phyloP scores from a whole-genome alignment of 176 grass and related monocot species.

The Oryza meyeriana region DNA sequence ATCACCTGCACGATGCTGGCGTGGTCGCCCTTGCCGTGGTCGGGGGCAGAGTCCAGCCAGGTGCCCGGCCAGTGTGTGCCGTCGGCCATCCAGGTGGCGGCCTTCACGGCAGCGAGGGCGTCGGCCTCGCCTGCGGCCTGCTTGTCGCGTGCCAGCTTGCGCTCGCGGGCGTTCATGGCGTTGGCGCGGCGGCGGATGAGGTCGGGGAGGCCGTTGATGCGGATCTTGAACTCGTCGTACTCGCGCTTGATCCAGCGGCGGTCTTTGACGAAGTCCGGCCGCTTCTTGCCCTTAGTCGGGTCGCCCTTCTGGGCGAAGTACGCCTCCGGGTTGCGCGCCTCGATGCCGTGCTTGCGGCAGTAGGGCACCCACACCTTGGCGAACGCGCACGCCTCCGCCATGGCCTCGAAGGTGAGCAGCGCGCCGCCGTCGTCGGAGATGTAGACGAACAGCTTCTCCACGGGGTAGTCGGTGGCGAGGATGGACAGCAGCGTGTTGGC shows the following conservation, averaged over 20 bases:
- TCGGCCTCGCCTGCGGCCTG: constrained; percentile 7
- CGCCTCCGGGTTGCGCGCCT: constrained; percentile 75
- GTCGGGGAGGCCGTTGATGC: constrained; percentile 69
- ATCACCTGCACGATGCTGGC: constrained; percentile 80
- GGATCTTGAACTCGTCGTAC: constrained; percentile 89
- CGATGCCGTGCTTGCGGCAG: constrained; percentile 82
- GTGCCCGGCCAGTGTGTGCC: constrained; percentile 76
- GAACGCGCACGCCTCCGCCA: constrained; percentile 66
- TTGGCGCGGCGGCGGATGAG: constrained; percentile 61
- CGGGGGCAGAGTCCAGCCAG: constrained; percentile 55
- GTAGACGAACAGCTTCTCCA: constrained; percentile 71
- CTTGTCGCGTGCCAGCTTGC: constrained; percentile 42
- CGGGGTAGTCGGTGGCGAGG: constrained; percentile 73
- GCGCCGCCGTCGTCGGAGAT: constrained; percentile 79
- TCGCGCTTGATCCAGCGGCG: constrained; percentile 87
- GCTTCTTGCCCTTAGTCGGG: constrained; percentile 77
- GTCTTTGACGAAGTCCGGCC: constrained; percentile 80
- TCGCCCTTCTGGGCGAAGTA: constrained; percentile 79
- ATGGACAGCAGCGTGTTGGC: constrained; percentile 78
- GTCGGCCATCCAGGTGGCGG: constrained; percentile 89
- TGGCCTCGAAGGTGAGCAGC: constrained; percentile 69
- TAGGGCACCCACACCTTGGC: constrained; percentile 83
- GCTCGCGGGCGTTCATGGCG: constrained; percentile 51
- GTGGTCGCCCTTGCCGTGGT: constrained; percentile 89
- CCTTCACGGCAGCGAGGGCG: constrained; percentile 21